Evolutionary conservation across 2,329 filamentous ascomycete genomes (phyloP).

Genomic region (Apiospora rasikravindrae): DNA sequence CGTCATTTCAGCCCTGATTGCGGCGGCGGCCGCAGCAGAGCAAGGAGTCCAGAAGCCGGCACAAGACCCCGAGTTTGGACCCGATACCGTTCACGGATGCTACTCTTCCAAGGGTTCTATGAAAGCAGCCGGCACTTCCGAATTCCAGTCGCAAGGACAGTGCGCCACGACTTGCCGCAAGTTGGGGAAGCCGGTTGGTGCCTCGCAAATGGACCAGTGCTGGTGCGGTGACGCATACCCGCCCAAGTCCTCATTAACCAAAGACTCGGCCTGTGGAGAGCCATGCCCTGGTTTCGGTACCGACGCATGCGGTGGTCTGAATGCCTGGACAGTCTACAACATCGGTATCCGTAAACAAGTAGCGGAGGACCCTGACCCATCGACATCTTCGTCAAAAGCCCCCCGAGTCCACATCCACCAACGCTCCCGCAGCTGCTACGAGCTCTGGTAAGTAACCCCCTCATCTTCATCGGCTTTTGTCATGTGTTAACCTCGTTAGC

Average conservation of each 20-base stretch:
- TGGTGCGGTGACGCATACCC: conserved; percentile 77
- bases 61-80: conserved; percentile 41
- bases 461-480: neutral
- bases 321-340: conserved; percentile 57
- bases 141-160: conserved; percentile 47
- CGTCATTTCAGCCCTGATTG: conserved; percentile 34
- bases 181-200: conserved; percentile 62
- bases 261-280: conserved; percentile 66
- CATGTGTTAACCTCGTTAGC: conserved; percentile 20
- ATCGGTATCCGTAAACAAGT: conserved; percentile 51
- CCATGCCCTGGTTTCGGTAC: conserved; percentile 66
- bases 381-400: conserved; percentile 19
- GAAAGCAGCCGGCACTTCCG: conserved; percentile 28
- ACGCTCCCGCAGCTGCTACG: conserved; percentile 20
- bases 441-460: neutral
- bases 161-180: conserved; percentile 50
- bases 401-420: conserved; percentile 38
- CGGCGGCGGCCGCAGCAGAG: conserved; percentile 28
- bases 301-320: conserved; percentile 64
- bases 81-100: conserved; percentile 56
- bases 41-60: conserved; percentile 42
- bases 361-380: conserved; percentile 34
- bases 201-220: conserved; percentile 66
- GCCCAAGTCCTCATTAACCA: conserved; percentile 55
- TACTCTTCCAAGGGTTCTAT: conserved; percentile 51